phyloP scores from a whole-genome alignment of 257 asterid species.

The Nicotiana paniculata region DNA sequence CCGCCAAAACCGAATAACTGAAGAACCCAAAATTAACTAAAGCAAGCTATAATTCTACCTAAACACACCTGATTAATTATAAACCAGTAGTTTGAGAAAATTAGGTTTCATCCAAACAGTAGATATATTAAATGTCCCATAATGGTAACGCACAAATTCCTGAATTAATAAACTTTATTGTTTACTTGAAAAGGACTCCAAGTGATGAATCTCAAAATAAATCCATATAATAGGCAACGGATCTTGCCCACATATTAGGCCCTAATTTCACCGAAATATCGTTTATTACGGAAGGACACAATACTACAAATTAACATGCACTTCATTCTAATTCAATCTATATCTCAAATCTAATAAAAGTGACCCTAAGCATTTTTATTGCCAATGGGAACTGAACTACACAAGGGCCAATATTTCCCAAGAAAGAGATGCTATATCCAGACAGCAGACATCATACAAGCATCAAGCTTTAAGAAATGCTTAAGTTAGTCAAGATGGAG shows the following conservation, averaged over 20 bases:
- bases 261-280: background rate
- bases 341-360: background rate
- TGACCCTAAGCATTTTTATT: background rate
- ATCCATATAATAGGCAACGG: background rate
- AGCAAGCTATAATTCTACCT: too few relatives aligned
- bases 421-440: background rate
- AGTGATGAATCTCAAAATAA: background rate
- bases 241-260: background rate
- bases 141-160: too few relatives aligned
- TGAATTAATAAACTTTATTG: too few relatives aligned
- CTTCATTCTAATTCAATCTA: background rate
- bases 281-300: background rate
- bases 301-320: background rate
- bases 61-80: too few relatives aligned
- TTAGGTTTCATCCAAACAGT: too few relatives aligned
- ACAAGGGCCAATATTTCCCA: background rate
- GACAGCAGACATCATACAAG: background rate
- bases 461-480: too few relatives aligned
- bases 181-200: background rate
- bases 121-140: too few relatives aligned
- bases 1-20: too few relatives aligned
- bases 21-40: too few relatives aligned
- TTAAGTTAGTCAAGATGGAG: too few relatives aligned
- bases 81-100: too few relatives aligned
- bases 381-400: background rate